These are phyloP conservation scores for Dictyostelium discoideum DNA, from an alignment of 78 protist species.

Conservation along the genomic window DNA sequence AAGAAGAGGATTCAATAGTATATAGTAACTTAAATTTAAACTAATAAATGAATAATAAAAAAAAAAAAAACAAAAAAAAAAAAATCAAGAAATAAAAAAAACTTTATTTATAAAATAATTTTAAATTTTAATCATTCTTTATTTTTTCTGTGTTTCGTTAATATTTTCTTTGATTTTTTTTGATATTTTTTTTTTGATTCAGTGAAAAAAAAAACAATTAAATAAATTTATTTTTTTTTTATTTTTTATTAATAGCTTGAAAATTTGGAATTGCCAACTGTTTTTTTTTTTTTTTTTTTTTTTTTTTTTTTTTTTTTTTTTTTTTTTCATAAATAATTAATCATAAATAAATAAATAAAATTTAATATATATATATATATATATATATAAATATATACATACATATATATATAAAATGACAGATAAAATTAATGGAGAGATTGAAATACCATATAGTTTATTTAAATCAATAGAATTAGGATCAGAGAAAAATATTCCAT, in stretches of 20 bases:
- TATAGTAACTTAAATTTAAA: too few relatives aligned
- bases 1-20: not conserved
- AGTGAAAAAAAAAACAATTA: too few relatives aligned
- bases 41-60: too few relatives aligned
- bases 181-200: too few relatives aligned
- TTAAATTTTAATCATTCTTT: not conserved
- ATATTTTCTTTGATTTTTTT: too few relatives aligned
- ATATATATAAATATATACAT: not conserved
- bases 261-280: too few relatives aligned
- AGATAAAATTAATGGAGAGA: not conserved
- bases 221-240: not conserved
- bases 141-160: not conserved
- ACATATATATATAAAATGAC: not conserved
- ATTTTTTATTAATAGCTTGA: not conserved
- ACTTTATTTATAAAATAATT: not conserved
- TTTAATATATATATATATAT: not conserved
- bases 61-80: not conserved
- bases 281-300: not conserved
- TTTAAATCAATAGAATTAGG: slow-evolving; percentile 21
- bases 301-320: not conserved
- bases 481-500: not conserved
- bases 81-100: not conserved
- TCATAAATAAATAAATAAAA: not conserved
- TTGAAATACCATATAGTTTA: slow-evolving; percentile 33
- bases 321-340: too few relatives aligned